phyloP scores from a whole-genome alignment of 768 basidiomycete species.

The Russula sp. region DNA sequence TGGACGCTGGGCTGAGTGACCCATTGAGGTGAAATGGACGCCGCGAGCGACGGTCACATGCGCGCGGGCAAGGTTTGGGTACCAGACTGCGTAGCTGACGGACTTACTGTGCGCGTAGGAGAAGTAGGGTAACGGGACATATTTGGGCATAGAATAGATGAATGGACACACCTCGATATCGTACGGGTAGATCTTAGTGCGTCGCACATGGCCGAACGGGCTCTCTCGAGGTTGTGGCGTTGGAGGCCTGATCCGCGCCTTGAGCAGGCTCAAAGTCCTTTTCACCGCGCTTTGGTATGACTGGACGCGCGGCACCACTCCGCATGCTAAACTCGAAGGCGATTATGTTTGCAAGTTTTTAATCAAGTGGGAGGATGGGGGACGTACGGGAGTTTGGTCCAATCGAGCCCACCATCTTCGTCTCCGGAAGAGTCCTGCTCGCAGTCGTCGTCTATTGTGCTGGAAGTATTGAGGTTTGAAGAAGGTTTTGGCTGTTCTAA shows the following conservation, averaged over 20 bases:
- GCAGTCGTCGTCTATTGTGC: constrained; percentile 44
- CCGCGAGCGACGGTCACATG: constrained; percentile 75
- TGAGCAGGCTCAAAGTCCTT: constrained; percentile 91
- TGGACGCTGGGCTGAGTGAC: constrained; percentile 65
- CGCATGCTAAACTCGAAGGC: not conserved
- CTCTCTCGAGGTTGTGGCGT: constrained; percentile 72
- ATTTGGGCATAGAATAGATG: constrained; percentile 7
- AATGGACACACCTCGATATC: constrained; percentile 60
- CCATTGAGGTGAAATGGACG: constrained; percentile 78
- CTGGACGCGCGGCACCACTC: constrained; percentile 47
- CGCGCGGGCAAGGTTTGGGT: constrained; percentile 58
- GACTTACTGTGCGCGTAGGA: constrained; percentile 52
- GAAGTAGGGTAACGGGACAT: not conserved
- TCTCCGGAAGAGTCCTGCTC: constrained; percentile 58
- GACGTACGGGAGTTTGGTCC: constrained; percentile 78
- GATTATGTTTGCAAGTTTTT: not conserved
- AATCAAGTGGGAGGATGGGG: too few relatives aligned
- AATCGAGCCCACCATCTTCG: constrained; percentile 76
- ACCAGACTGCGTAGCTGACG: constrained; percentile 80
- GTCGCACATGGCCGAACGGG: constrained; percentile 83
- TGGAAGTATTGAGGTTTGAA: constrained; percentile 30
- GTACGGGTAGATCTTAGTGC: constrained; percentile 71
- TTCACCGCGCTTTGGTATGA: constrained; percentile 94
- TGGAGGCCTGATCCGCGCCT: constrained; percentile 70
- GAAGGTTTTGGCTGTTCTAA: constrained; percentile 45